Conservation (phyloP, 164 flowering plant species). For the Stephania japonica region DNA sequence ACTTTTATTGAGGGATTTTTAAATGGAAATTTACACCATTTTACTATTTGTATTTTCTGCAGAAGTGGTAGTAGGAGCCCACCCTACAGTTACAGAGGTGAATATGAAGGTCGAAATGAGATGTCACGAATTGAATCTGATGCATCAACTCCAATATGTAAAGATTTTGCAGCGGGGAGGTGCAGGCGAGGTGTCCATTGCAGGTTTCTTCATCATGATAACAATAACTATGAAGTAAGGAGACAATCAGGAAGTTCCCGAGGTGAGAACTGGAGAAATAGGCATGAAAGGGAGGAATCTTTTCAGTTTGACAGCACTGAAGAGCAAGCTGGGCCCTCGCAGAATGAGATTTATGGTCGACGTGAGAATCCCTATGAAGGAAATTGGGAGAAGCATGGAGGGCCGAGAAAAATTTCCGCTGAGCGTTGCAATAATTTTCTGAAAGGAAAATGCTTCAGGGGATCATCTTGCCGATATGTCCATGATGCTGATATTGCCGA, state of each 20-base stretch:
- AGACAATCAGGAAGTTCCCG: conserved; percentile 17
- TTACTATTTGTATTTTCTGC: too few relatives aligned
- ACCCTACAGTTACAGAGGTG: conserved; percentile 32
- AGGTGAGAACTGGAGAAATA: conserved; percentile 29
- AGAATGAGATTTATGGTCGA: conserved; percentile 14
- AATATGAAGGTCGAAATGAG: conserved; percentile 34
- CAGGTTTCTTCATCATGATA: conserved; percentile 49
- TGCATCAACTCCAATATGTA: conserved; percentile 34
- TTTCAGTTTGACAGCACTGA: conserved; percentile 22
- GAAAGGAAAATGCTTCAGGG: conserved; percentile 44
- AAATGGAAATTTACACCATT: too few relatives aligned
- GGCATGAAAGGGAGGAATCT: conserved; percentile 28
- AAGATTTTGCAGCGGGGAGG: conserved; percentile 49
- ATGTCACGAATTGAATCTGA: conserved; percentile 39
- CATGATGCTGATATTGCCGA: conserved; percentile 37
- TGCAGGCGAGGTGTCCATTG: conserved; percentile 60
- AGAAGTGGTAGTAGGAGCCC: conserved; percentile 30
- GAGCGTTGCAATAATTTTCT: conserved; percentile 34
- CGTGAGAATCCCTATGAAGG: conserved; percentile 17
- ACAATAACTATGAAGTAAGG: conserved; percentile 29
- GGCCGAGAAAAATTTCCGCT: conserved; percentile 22
- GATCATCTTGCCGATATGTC: conserved; percentile 46
- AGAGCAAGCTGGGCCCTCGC: conserved; percentile 25
- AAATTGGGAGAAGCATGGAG: conserved; percentile 22
- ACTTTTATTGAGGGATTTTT: not conserved